Conservation (phyloP, 192 early-diverging fungal genomes). For the Radiomyces spectabilis region DNA sequence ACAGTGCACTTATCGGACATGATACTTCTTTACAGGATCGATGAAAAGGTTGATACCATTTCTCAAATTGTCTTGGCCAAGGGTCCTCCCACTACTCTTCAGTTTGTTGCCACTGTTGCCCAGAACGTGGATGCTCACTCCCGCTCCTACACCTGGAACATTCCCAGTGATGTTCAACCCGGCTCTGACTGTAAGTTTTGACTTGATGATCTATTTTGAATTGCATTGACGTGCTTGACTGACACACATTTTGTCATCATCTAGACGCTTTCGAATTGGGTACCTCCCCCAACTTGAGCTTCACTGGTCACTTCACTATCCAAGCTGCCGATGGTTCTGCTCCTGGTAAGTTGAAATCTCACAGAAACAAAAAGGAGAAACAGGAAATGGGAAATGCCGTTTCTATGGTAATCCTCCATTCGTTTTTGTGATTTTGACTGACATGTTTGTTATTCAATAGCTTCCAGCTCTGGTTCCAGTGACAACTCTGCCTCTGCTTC, state of each 20-base stretch:
- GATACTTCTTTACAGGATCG: slow-evolving; percentile 6
- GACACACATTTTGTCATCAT: too few relatives aligned
- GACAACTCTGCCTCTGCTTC: neutral
- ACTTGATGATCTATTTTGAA: too few relatives aligned
- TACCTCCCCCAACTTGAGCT: slow-evolving; percentile 22
- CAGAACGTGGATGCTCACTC: slow-evolving; percentile 14
- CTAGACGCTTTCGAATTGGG: slow-evolving; percentile 27
- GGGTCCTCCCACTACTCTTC: slow-evolving; percentile 19
- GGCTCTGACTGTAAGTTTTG: slow-evolving; percentile 22
- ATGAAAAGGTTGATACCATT: slow-evolving; percentile 13
- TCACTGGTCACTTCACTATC: slow-evolving; percentile 21
- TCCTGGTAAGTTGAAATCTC: neutral
- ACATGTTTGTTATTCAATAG: too few relatives aligned
- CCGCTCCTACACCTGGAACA: slow-evolving; percentile 19
- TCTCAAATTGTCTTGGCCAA: slow-evolving; percentile 26
- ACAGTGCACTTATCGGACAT: too few relatives aligned
- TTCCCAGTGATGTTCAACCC: slow-evolving; percentile 20
- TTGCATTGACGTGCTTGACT: too few relatives aligned
- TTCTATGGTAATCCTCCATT: too few relatives aligned
- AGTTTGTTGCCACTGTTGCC: slow-evolving; percentile 16
- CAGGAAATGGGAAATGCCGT: too few relatives aligned
- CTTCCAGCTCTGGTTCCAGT: slow-evolving; percentile 5
- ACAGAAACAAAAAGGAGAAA: neutral
- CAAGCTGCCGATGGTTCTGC: slow-evolving; percentile 2
- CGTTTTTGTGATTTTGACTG: too few relatives aligned